Percentiles rank a stretch among this genome's conserved stretches.
Evolutionary conservation across 108 stramenopile genomes (phyloP).

Genomic region (Tribonema minus): DNA sequence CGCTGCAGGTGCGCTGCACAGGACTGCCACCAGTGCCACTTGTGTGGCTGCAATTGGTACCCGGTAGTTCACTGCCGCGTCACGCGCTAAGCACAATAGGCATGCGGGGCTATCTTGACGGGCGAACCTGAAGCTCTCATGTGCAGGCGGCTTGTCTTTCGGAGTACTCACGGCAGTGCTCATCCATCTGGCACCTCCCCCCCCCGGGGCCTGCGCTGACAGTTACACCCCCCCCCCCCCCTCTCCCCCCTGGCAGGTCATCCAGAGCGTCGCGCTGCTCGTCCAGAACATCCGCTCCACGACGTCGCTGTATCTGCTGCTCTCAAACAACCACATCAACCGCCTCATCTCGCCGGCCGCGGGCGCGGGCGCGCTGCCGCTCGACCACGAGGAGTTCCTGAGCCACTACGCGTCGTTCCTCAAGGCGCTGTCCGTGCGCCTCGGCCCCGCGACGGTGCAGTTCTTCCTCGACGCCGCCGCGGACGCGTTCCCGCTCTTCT

Average conservation of each 20-base stretch:
- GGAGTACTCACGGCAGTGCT: no score
- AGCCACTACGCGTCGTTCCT: slow-evolving; percentile 28
- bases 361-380: slow-evolving; percentile 3
- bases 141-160: no score
- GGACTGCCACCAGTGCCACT: no score
- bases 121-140: no score
- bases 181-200: neutral
- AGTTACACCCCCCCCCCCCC: neutral
- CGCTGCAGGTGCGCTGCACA: no score
- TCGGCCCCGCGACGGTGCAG: slow-evolving; percentile 24
- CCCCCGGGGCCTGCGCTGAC: neutral
- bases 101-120: neutral
- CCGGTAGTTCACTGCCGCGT: neutral
- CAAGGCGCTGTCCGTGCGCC: slow-evolving; percentile 29
- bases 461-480: slow-evolving; percentile 14
- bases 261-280: slow-evolving; percentile 16
- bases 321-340: slow-evolving; percentile 37
- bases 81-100: neutral
- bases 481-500: slow-evolving; percentile 21
- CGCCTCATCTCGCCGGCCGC: slow-evolving; percentile 20
- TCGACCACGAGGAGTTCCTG: slow-evolving; percentile 36
- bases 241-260: neutral
- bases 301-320: slow-evolving; percentile 22
- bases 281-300: slow-evolving; percentile 14
- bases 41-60: no score